Conservation (phyloP, 129 eudicot species). For the Gnaphalium uliginosum region DNA sequence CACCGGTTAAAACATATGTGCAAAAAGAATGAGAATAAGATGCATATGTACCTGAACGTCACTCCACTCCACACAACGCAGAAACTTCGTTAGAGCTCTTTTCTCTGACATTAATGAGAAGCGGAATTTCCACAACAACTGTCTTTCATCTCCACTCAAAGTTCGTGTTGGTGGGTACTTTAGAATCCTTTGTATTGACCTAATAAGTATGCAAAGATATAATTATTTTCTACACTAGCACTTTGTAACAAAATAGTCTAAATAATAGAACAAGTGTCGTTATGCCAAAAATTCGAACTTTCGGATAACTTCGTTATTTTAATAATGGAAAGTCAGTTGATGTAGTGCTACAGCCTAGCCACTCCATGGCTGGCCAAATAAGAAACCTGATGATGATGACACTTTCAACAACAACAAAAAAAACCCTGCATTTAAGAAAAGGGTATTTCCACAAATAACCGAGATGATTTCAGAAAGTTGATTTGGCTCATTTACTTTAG, state of each 20-base stretch:
- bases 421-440: neutral
- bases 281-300: neutral
- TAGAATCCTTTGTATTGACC: constrained; percentile 90
- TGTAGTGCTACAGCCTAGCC: neutral
- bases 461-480: neutral
- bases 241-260: neutral
- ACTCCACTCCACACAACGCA: constrained; percentile 99
- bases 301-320: neutral
- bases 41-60: constrained; percentile 72
- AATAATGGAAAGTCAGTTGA: neutral
- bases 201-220: constrained; percentile 29
- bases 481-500: neutral
- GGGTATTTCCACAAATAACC: neutral
- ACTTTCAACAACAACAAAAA: neutral
- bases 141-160: constrained; percentile 95
- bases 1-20: too few species aligned
- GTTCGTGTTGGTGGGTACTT: constrained; percentile 94
- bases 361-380: neutral
- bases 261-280: neutral
- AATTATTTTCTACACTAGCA: neutral
- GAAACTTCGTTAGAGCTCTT: constrained; percentile 89
- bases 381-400: neutral
- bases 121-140: constrained; percentile 93
- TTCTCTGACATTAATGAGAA: constrained; percentile 94
- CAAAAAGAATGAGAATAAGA: neutral